Conservation (phyloP, 2,329 filamentous ascomycete species). For the Trichoderma citrinoviride region DNA sequence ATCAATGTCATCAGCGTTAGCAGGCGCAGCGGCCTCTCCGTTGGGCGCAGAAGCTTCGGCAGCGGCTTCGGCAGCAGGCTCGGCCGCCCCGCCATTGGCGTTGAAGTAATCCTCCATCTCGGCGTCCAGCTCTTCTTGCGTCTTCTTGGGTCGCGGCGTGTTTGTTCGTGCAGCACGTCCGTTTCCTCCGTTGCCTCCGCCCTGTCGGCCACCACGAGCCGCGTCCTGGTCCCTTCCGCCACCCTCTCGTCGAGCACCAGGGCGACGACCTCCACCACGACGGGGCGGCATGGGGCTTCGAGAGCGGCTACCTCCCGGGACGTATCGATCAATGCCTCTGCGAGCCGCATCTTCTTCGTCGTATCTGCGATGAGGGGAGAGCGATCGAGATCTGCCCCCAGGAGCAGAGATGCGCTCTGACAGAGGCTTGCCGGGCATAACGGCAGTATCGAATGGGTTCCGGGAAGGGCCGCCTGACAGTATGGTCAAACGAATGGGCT, state of each 20-base stretch:
- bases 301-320: conserved; percentile 60
- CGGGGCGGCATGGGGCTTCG: conserved; percentile 59
- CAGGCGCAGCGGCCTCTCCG: conserved; percentile 31
- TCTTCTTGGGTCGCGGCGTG: conserved; percentile 68
- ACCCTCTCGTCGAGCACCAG: conserved; percentile 47
- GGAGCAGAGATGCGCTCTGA: conserved; percentile 60
- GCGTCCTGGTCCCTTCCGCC: conserved; percentile 33
- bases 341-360: conserved; percentile 59
- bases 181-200: conserved; percentile 38
- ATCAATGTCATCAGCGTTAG: conserved; percentile 58
- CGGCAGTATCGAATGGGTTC: conserved; percentile 56
- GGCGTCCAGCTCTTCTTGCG: conserved; percentile 87
- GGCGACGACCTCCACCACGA: conserved; percentile 50
- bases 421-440: conserved; percentile 55
- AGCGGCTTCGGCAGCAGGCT: conserved; percentile 20
- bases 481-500: conserved; percentile 74
- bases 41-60: conserved; percentile 32
- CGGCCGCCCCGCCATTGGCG: conserved; percentile 34
- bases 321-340: conserved; percentile 74
- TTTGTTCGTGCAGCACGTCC: conserved; percentile 54
- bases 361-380: conserved; percentile 48
- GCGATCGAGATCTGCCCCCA: conserved; percentile 60
- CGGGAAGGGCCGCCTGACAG: conserved; percentile 52
- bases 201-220: conserved; percentile 37
- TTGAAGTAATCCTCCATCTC: conserved; percentile 96